Conservation (phyloP, 2,329 filamentous ascomycete species). For the Clarireedia monteithiana region DNA sequence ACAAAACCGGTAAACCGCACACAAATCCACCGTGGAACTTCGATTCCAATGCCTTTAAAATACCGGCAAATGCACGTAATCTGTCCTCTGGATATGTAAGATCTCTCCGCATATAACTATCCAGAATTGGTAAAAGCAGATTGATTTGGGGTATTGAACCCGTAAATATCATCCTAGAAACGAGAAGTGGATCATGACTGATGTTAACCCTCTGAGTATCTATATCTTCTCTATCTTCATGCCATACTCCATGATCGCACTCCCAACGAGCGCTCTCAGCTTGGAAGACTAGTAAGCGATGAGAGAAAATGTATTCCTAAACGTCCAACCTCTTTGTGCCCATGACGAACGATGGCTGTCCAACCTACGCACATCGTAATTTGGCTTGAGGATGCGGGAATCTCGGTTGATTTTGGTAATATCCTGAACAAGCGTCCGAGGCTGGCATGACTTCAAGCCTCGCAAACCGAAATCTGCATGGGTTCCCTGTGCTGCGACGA, state of each 20-base stretch:
- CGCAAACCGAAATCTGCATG: conserved; percentile 17
- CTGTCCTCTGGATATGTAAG: conserved; percentile 17
- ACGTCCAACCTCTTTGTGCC: conserved; percentile 11
- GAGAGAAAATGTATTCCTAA: conserved; percentile 12
- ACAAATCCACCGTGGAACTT: conserved; percentile 17
- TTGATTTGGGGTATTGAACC: neutral
- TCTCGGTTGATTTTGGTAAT: neutral
- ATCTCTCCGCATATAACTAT: neutral
- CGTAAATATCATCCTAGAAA: neutral
- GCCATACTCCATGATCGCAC: neutral
- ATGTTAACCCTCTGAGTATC: neutral
- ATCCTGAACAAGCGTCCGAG: conserved; percentile 1
- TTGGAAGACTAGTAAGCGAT: conserved; percentile 5
- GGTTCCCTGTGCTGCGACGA: conserved; percentile 20
- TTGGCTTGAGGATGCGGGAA: neutral
- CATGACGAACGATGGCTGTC: neutral
- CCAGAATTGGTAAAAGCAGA: neutral
- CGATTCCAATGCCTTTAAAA: conserved; percentile 8
- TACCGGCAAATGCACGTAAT: conserved; percentile 11
- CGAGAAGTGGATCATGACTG: neutral
- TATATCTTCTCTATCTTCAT: conserved; percentile 1
- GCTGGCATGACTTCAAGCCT: conserved; percentile 1
- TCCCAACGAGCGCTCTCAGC: conserved; percentile 7
- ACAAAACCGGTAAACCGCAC: conserved; percentile 14
- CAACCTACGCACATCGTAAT: neutral